phyloP scores from a whole-genome alignment of 2,329 filamentous ascomycete species.

The Cercospora berteroae region DNA sequence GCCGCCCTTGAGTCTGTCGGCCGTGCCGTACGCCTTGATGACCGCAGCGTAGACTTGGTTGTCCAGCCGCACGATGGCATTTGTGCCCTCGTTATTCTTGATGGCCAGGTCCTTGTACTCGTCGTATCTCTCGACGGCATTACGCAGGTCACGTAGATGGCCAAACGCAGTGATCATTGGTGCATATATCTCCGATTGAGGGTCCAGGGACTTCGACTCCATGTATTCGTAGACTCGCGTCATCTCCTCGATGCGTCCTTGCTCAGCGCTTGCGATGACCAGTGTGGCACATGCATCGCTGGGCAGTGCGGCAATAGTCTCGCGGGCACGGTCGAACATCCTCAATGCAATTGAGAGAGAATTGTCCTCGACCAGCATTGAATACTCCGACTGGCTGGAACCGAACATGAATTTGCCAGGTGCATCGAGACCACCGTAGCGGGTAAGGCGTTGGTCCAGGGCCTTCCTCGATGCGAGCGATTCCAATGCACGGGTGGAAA shows the following conservation, averaged over 20 bases:
- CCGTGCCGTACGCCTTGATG: constrained; percentile 82
- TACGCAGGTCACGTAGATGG: constrained; percentile 73
- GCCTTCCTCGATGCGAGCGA: constrained; percentile 68
- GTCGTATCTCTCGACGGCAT: constrained; percentile 91
- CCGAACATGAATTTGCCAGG: constrained; percentile 82
- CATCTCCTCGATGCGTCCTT: constrained; percentile 83
- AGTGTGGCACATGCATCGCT: constrained; percentile 81
- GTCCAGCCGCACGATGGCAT: constrained; percentile 70
- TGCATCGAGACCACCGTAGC: constrained; percentile 83
- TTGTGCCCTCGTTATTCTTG: constrained; percentile 71
- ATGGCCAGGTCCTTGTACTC: constrained; percentile 91
- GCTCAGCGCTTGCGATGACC: constrained; percentile 80
- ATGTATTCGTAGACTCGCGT: constrained; percentile 87
- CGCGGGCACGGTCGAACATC: constrained; percentile 75
- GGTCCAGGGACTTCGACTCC: constrained; percentile 71
- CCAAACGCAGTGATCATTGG: constrained; percentile 95
- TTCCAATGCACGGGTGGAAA: constrained; percentile 78
- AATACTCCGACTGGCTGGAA: constrained; percentile 82
- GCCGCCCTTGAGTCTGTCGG: constrained; percentile 76
- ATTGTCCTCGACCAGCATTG: constrained; percentile 82
- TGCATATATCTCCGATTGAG: constrained; percentile 79
- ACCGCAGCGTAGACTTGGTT: constrained; percentile 86
- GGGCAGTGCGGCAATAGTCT: constrained; percentile 64
- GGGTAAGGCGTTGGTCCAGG: constrained; percentile 76
- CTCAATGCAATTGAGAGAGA: constrained; percentile 81